Base-by-base conservation (phyloP, 2,329 filamentous ascomycete species). In the Phyllosticta citribraziliensis region DNA sequence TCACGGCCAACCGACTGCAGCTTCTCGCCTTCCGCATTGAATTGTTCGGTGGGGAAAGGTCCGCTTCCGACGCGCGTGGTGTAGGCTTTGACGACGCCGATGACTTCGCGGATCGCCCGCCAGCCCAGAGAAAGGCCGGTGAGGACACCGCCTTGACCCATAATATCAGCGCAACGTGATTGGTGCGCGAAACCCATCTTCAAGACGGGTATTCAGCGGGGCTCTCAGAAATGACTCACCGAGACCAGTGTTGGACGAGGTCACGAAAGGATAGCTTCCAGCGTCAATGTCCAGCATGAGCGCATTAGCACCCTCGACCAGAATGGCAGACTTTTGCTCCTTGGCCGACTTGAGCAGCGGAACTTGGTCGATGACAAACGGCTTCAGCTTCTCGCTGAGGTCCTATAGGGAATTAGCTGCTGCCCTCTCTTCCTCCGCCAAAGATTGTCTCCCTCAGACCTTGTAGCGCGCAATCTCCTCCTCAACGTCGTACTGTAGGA, bases 251-350 rank as follows among this genome's bases (percentile, higher is more conserved):
- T 78, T 85, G 62, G 82, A 84, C 52, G 80, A 84, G 57, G 82
- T 84, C 52, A 85, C 82, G 66, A 76, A 83, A 35, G 84, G 84
- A 66, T 86, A 87, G 53, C 82, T 84, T 62, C 81, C 65, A 24
- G 40, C 71, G 65, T 74, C 82, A 62, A 88, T 78, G 69, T 88
- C 86, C 59, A 88, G 76, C 84, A 89, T 86, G 57, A 88, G 76
- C 10, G 84, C 84, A 67, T 87, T 83, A 47, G 85, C 85, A 58
- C 86, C 87, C 74, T 91, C 87, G 11, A 89, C 79, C 2, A 89
- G 77, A 65, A 89, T 85, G 60, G 81, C 81, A 47, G 76, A 78
- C 47, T 84, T 80, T 60, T 76, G 75, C 60, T 82, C 74, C 69
- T 89, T 85, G 1, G 84, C 85, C 10, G 77, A 76, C 62, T 79